Percentiles rank a stretch among this genome's conserved stretches.
Conservation (phyloP, 2,329 filamentous ascomycete species). For the Penicillium capsulatum region DNA sequence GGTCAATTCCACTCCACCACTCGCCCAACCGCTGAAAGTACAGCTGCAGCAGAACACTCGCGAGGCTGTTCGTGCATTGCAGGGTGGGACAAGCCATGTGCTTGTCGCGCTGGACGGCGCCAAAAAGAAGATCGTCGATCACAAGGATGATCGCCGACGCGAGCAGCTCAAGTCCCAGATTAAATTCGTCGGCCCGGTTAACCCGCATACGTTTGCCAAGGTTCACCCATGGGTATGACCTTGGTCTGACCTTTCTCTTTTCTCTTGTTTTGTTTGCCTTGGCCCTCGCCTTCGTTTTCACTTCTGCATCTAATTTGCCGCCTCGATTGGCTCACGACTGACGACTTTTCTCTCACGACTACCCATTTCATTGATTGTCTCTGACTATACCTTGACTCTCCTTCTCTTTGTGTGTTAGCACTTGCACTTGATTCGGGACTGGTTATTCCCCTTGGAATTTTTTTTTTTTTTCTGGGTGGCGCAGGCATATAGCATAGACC, state of each 20-base stretch:
- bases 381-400: too few relatives aligned
- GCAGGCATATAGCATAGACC: too few relatives aligned
- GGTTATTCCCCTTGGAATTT: too few relatives aligned
- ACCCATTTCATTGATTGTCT: too few relatives aligned
- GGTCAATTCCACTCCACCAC: conserved; percentile 13
- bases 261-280: conserved; percentile 7
- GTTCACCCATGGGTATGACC: conserved; percentile 31
- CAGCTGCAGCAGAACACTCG: conserved; percentile 25
- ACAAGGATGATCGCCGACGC: conserved; percentile 34
- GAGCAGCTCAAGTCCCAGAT: conserved; percentile 41
- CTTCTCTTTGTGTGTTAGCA: too few relatives aligned
- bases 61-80: conserved; percentile 24
- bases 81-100: conserved; percentile 26
- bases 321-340: too few relatives aligned
- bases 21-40: conserved; percentile 18
- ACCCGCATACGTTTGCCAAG: conserved; percentile 25
- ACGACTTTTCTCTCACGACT: neutral
- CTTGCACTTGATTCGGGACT: too few relatives aligned
- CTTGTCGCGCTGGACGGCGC: conserved; percentile 31
- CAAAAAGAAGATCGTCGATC: conserved; percentile 32
- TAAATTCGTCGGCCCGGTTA: conserved; percentile 37
- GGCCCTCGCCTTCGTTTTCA: conserved; percentile 4
- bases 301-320: neutral
- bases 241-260: neutral
- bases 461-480: too few relatives aligned